phyloP scores from a whole-genome alignment of 495 filamentous ascomycete genomes.

The Talaromyces ruber region DNA sequence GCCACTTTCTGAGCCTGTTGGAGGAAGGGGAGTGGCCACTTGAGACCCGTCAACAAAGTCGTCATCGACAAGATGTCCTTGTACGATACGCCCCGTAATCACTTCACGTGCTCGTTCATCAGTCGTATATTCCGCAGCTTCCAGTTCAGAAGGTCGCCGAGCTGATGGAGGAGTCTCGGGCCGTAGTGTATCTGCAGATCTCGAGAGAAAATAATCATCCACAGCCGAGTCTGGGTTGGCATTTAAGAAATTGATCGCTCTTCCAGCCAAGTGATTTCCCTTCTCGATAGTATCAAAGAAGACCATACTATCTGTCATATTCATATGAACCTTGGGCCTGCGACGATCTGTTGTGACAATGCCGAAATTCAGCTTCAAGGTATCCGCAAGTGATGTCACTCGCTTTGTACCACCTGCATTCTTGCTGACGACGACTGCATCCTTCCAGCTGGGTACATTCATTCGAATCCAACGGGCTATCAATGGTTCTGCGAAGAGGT shows the following conservation, averaged over 20 bases:
- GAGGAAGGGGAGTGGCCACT: constrained; percentile 50
- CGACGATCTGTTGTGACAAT: constrained; percentile 91
- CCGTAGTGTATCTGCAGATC: constrained; percentile 12
- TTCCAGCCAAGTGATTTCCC: constrained; percentile 6
- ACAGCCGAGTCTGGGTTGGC: not conserved
- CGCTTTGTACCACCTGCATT: constrained; percentile 95
- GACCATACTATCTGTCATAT: constrained; percentile 59
- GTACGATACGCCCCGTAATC: constrained; percentile 83
- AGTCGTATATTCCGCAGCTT: constrained; percentile 59
- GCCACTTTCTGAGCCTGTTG: constrained; percentile 23
- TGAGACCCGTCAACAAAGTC: constrained; percentile 55
- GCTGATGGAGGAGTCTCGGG: constrained; percentile 29
- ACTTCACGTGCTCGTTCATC: constrained; percentile 86
- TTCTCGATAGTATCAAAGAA: constrained; percentile 40
- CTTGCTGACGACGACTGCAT: constrained; percentile 95
- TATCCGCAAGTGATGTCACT: constrained; percentile 94
- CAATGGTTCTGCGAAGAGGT: constrained; percentile 90
- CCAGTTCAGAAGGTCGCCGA: constrained; percentile 35
- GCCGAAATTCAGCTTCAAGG: constrained; percentile 92
- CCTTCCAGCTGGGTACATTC: constrained; percentile 78
- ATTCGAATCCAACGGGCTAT: constrained; percentile 92
- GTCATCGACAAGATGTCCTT: constrained; percentile 94
- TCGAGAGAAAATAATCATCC: constrained; percentile 3
- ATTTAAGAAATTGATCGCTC: not conserved
- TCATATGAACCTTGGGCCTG: constrained; percentile 41